Evolutionary conservation across 345 rosid species (phyloP).

Genomic region (Salix koriyanagi): DNA sequence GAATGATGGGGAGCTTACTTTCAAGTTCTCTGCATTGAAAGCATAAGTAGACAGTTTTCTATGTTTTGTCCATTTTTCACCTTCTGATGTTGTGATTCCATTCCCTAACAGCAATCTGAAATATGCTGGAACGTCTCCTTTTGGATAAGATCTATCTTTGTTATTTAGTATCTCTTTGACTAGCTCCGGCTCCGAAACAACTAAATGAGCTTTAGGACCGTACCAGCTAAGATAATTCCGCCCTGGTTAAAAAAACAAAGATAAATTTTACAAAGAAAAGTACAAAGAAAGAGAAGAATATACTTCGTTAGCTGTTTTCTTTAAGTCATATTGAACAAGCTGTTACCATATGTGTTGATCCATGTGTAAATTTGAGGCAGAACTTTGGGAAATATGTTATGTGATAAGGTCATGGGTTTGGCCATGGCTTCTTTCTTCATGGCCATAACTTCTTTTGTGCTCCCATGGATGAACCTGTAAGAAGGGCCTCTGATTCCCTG

Average conservation of each 20-base stretch:
- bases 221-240: constrained; percentile 34
- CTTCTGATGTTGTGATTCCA: constrained; percentile 26
- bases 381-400: neutral
- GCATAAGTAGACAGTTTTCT: constrained; percentile 46
- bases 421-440: constrained; percentile 17
- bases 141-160: constrained; percentile 26
- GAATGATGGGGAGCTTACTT: constrained; percentile 16
- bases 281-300: no score
- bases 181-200: constrained; percentile 33
- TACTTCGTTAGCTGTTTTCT: no score
- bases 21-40: constrained; percentile 44
- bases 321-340: neutral
- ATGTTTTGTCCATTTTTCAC: constrained; percentile 40
- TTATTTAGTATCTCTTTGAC: constrained; percentile 41
- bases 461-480: constrained; percentile 38
- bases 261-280: no score
- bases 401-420: constrained; percentile 1
- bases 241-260: constrained; percentile 11
- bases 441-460: constrained; percentile 20
- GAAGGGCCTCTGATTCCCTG: constrained; percentile 34
- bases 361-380: neutral
- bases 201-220: constrained; percentile 35
- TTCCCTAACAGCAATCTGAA: constrained; percentile 31
- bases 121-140: neutral
- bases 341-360: neutral